phyloP scores from a whole-genome alignment of 1,139 yeast genomes.

The Kurtzmaniella quercitrusa region DNA sequence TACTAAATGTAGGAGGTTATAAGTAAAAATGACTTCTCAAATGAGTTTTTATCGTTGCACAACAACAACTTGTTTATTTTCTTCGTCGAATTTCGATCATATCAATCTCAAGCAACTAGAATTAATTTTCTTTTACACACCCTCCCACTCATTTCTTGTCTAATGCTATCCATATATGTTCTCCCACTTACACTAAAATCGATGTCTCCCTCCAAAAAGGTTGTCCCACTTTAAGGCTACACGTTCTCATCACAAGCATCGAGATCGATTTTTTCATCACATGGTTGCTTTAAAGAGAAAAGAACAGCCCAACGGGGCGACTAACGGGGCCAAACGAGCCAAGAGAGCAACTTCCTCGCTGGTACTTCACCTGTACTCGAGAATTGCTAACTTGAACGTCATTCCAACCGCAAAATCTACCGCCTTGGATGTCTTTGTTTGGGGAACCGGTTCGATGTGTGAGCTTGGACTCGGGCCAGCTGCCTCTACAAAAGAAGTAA shows the following conservation, averaged over 20 bases:
- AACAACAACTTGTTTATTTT: too few relatives aligned
- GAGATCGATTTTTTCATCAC: background rate
- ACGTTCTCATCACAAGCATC: too few relatives aligned
- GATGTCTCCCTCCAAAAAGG: too few relatives aligned
- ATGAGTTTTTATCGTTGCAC: too few relatives aligned
- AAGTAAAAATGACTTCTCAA: background rate
- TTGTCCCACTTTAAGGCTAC: too few relatives aligned
- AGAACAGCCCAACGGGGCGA: slow-evolving; percentile 4
- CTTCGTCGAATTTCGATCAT: too few relatives aligned
- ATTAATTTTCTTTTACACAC: too few relatives aligned
- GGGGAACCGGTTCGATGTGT: slow-evolving; percentile 98
- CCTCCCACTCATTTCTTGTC: too few relatives aligned
- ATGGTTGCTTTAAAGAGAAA: slow-evolving; percentile 9
- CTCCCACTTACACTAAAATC: too few relatives aligned
- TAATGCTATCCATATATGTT: too few relatives aligned
- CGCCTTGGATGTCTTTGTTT: slow-evolving; percentile 75
- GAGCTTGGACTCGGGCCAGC: slow-evolving; percentile 93
- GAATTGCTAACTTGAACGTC: slow-evolving; percentile 43
- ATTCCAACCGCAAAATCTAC: slow-evolving; percentile 37
- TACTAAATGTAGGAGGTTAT: background rate
- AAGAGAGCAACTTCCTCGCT: slow-evolving; percentile 40
- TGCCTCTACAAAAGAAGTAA: slow-evolving; percentile 85
- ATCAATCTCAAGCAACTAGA: too few relatives aligned
- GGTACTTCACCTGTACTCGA: slow-evolving; percentile 46
- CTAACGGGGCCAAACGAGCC: slow-evolving; percentile 18